phyloP scores from a whole-genome alignment of 805 yeast species.

The Metschnikowia kofuensis region DNA sequence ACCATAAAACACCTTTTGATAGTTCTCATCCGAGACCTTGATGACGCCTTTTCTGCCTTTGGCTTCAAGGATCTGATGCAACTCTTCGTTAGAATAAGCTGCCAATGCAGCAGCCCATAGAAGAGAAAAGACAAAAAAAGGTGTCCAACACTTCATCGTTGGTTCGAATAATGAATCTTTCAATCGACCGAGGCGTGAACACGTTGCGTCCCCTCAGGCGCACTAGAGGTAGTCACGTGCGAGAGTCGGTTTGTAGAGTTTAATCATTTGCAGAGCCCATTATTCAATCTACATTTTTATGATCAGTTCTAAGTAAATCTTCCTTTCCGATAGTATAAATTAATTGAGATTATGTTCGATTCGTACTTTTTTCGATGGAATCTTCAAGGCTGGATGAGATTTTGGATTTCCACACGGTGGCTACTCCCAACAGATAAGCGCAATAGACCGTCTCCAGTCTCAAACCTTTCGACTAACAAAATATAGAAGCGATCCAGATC shows the following conservation, averaged over 20 bases:
- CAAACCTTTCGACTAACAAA: constrained; percentile 48
- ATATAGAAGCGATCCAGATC: constrained; percentile 30
- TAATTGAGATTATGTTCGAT: too few species aligned
- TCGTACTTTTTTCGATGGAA: background rate
- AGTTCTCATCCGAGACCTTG: constrained; percentile 59
- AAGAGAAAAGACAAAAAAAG: constrained; percentile 10
- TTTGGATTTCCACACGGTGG: constrained; percentile 2
- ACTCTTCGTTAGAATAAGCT: constrained; percentile 16
- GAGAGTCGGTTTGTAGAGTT: background rate
- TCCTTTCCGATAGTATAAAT: too few species aligned
- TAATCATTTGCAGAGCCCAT: too few species aligned
- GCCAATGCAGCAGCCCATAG: constrained; percentile 15
- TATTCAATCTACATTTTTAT: too few species aligned
- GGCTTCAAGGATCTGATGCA: constrained; percentile 11
- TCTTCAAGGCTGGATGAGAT: background rate
- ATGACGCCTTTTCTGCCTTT: constrained; percentile 13
- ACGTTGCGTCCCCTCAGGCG: constrained; percentile 1
- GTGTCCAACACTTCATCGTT: constrained; percentile 13
- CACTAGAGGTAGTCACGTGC: constrained; percentile 5
- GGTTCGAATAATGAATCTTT: background rate
- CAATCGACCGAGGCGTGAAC: background rate
- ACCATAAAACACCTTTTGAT: constrained; percentile 52
- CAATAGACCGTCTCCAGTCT: constrained; percentile 41
- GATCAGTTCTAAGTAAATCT: too few species aligned
- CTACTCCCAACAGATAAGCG: constrained; percentile 38